phyloP scores from a whole-genome alignment of 305 asterid genomes.

The Andrographis paniculata region DNA sequence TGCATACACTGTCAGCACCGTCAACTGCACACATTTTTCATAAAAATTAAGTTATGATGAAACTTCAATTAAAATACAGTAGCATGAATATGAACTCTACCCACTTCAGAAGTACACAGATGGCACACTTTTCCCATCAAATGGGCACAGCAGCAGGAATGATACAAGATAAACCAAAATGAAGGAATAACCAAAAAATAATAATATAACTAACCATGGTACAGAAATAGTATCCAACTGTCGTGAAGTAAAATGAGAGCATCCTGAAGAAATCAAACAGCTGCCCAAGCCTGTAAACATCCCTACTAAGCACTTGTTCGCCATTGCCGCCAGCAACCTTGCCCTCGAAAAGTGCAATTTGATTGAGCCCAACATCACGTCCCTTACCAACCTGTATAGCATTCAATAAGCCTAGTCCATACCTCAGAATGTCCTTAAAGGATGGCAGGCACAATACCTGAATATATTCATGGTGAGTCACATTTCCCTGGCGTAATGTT shows the following conservation, averaged over 20 bases:
- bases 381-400: conserved; percentile 78
- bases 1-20: conserved; percentile 76
- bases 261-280: conserved; percentile 89
- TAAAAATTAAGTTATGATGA: neutral
- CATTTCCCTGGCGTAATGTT: conserved; percentile 93
- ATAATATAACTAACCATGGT: conserved; percentile 53
- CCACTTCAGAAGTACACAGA: conserved; percentile 9
- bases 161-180: conserved; percentile 8
- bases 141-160: neutral
- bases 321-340: conserved; percentile 98
- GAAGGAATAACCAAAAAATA: conserved; percentile 13
- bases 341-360: conserved; percentile 92
- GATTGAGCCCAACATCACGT: conserved; percentile 87
- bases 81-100: conserved; percentile 16
- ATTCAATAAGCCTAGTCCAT: conserved; percentile 20
- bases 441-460: conserved; percentile 48
- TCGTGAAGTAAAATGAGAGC: conserved; percentile 90
- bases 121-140: conserved; percentile 10
- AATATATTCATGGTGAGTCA: conserved; percentile 94
- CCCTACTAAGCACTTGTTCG: conserved; percentile 93
- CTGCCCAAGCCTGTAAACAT: conserved; percentile 91
- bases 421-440: conserved; percentile 12
- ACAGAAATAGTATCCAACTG: conserved; percentile 93
- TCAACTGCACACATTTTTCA: conserved; percentile 58
- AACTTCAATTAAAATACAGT: neutral